phyloP scores from a whole-genome alignment of 345 rosid species.

The Brassica rapa region DNA sequence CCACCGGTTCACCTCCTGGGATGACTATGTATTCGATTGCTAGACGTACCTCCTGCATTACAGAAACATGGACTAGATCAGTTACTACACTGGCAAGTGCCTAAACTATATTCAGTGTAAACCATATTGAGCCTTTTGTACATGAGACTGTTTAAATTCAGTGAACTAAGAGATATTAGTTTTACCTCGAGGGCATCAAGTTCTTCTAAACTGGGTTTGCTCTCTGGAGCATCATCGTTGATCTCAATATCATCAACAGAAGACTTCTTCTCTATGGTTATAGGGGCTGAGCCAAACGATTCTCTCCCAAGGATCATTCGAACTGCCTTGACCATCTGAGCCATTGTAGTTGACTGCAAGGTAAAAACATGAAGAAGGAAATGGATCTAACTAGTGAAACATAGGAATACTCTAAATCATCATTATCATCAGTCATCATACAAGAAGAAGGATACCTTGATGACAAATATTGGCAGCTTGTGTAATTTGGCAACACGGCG shows the following conservation, averaged over 20 bases:
- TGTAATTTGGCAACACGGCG: conserved; percentile 85
- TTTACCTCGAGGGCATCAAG: conserved; percentile 94
- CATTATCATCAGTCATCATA: neutral
- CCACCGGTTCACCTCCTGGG: conserved; percentile 94
- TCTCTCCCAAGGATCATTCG: conserved; percentile 82
- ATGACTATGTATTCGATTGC: conserved; percentile 93
- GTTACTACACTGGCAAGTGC: no score
- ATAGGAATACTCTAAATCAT: neutral
- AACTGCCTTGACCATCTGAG: conserved; percentile 95
- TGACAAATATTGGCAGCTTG: conserved; percentile 72
- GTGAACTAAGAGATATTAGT: conserved; percentile 5
- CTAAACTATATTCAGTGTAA: neutral
- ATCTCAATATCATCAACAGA: conserved; percentile 64
- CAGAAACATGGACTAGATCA: neutral
- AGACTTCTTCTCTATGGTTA: conserved; percentile 37
- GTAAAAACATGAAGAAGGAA: conserved; percentile 6
- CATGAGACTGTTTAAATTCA: neutral
- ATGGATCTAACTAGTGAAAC: neutral
- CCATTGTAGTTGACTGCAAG: conserved; percentile 88
- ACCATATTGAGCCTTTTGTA: conserved; percentile 9
- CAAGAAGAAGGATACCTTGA: conserved; percentile 54
- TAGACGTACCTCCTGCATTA: conserved; percentile 74
- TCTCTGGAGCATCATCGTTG: conserved; percentile 81
- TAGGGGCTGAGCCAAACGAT: conserved; percentile 52
- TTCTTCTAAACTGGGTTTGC: conserved; percentile 91